These are phyloP conservation scores for Diplodia corticola DNA, from an alignment of 2,329 filamentous ascomycete genomes.

Conservation along the genomic window DNA sequence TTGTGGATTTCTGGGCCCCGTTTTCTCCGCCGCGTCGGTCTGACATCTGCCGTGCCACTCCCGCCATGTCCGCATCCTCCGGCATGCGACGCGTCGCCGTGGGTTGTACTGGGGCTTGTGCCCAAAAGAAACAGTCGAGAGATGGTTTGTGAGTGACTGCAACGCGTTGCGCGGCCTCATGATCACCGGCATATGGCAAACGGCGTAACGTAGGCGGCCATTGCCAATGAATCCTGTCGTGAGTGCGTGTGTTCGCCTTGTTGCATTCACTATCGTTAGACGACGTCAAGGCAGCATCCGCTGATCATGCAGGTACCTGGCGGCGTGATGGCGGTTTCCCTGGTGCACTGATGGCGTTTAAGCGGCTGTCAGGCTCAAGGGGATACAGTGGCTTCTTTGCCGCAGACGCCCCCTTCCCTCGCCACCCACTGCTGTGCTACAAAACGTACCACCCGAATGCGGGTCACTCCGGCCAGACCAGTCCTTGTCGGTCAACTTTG, in stretches of 20 bases:
- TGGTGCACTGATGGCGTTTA: not conserved
- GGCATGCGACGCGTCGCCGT: not conserved
- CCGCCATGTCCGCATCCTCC: not conserved
- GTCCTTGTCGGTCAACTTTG: constrained; percentile 7
- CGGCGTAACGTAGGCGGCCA: not conserved
- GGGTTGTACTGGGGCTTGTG: constrained; percentile 3
- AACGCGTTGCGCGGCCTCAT: not conserved
- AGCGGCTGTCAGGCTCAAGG: not conserved
- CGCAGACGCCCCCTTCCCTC: not conserved
- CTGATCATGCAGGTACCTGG: constrained; percentile 53
- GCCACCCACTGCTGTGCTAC: not conserved
- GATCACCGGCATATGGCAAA: not conserved
- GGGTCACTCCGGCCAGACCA: constrained; percentile 3
- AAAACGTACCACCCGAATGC: not conserved
- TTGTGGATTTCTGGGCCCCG: not conserved
- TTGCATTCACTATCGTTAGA: not conserved
- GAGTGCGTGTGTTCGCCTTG: not conserved
- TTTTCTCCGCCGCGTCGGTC: constrained; percentile 9
- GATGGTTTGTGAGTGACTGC: not conserved
- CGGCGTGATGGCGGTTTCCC: constrained; percentile 52
- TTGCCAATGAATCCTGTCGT: not conserved
- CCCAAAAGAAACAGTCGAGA: constrained; percentile 7
- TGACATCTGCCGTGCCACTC: constrained; percentile 22
- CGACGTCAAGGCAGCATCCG: constrained; percentile 31
- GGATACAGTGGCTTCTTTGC: not conserved